Evolutionary conservation across 2,329 filamentous ascomycete species (phyloP).

Genomic region (Malbranchea zuffiana): DNA sequence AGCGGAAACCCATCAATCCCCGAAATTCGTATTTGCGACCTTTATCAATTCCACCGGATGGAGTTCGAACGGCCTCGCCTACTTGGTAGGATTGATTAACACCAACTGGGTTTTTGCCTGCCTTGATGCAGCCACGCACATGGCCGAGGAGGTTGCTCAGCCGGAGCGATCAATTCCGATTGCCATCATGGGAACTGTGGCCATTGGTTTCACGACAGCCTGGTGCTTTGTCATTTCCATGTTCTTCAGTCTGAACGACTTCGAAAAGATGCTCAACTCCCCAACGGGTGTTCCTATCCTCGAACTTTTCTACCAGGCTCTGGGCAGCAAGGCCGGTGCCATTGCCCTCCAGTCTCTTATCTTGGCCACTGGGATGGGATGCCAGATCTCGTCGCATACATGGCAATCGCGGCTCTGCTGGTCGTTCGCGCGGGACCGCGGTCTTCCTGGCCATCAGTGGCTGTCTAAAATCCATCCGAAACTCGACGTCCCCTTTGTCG

Average conservation of each 20-base stretch:
- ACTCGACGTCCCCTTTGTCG: conserved; percentile 37
- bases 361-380: conserved; percentile 39
- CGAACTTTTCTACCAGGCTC: conserved; percentile 37
- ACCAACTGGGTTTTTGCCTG: conserved; percentile 43
- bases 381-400: conserved; percentile 39
- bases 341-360: conserved; percentile 39
- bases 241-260: conserved; percentile 41
- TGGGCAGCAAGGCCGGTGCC: conserved; percentile 35
- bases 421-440: conserved; percentile 44
- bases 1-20: conserved; percentile 35
- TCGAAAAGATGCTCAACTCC: conserved; percentile 31
- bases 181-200: conserved; percentile 41
- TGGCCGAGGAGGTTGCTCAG: conserved; percentile 41
- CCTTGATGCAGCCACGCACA: conserved; percentile 41
- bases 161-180: conserved; percentile 41
- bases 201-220: conserved; percentile 40
- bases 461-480: conserved; percentile 32
- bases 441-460: conserved; percentile 35
- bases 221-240: conserved; percentile 41
- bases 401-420: conserved; percentile 43
- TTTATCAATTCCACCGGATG: conserved; percentile 45
- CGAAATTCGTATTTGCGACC: conserved; percentile 42
- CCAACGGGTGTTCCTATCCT: conserved; percentile 39
- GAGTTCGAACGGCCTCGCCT: conserved; percentile 38
- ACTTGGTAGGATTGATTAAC: conserved; percentile 43